A percentile compares a stretch with the other conserved stretches of the same genome.
These are phyloP conservation scores for Onygenales sp. DNA, from an alignment of 2,329 filamentous ascomycete genomes.

Conservation along the genomic window DNA sequence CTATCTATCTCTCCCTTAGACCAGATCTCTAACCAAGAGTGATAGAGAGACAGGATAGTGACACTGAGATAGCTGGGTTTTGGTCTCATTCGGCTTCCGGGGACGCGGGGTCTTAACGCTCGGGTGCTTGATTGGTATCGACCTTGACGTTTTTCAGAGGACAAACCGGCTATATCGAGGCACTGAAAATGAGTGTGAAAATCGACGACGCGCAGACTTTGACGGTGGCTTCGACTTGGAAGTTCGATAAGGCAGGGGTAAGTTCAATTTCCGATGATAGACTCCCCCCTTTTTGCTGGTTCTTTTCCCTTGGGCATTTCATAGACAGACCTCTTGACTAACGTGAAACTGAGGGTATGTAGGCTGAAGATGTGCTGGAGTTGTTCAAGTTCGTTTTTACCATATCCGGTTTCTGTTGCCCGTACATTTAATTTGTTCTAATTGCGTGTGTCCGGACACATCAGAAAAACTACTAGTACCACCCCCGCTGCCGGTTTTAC, in stretches of 20 bases:
- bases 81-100: too few relatives aligned
- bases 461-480: too few relatives aligned
- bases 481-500: conserved; percentile 1
- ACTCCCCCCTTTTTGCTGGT: too few relatives aligned
- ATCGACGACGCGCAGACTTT: conserved; percentile 14
- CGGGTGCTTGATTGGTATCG: too few relatives aligned
- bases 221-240: conserved; percentile 24
- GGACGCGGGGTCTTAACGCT: too few relatives aligned
- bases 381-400: conserved; percentile 15
- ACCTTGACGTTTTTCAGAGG: too few relatives aligned
- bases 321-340: background rate
- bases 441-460: background rate
- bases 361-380: conserved; percentile 18
- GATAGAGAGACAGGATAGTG: too few relatives aligned
- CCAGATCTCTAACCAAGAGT: too few relatives aligned
- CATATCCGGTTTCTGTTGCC: background rate
- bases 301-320: background rate
- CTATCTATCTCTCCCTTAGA: too few relatives aligned
- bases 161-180: background rate
- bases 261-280: background rate
- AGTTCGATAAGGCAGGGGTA: conserved; percentile 23
- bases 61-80: too few relatives aligned
- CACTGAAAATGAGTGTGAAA: background rate
- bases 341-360: background rate
- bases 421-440: background rate